These are phyloP conservation scores for Waitea zeae DNA, from an alignment of 1,284 basidiomycete species.

Conservation along the genomic window DNA sequence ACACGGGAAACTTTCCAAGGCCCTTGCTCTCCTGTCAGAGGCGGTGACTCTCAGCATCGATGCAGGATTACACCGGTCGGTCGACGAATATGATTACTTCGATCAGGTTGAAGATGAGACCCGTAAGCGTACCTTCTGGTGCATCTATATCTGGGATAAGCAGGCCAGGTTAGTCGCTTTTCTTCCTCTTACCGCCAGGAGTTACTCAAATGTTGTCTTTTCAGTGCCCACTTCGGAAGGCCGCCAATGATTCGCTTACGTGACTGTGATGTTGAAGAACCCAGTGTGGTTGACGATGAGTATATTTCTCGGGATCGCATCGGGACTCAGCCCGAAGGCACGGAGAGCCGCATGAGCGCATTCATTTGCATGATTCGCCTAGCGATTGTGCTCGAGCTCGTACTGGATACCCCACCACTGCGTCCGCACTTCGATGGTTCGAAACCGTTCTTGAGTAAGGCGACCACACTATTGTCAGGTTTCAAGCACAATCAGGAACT, in stretches of 20 bases:
- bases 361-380: slow-evolving; percentile 63
- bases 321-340: slow-evolving; percentile 47
- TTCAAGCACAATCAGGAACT: slow-evolving; percentile 43
- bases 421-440: slow-evolving; percentile 30
- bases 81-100: slow-evolving; percentile 80
- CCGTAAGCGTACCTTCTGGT: slow-evolving; percentile 85
- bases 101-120: slow-evolving; percentile 78
- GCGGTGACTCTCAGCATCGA: slow-evolving; percentile 74
- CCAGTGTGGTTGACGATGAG: slow-evolving; percentile 75
- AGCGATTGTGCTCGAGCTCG: slow-evolving; percentile 70
- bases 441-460: slow-evolving; percentile 43
- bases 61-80: slow-evolving; percentile 71
- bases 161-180: no score
- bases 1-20: slow-evolving; percentile 72
- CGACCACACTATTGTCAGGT: slow-evolving; percentile 35
- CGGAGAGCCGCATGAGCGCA: slow-evolving; percentile 59
- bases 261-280: slow-evolving; percentile 78
- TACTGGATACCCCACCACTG: slow-evolving; percentile 53
- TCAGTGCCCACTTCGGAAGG: slow-evolving; percentile 70
- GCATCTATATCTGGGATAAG: slow-evolving; percentile 88
- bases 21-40: slow-evolving; percentile 70
- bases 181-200: no score
- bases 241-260: slow-evolving; percentile 71
- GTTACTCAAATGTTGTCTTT: no score
- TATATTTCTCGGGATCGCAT: slow-evolving; percentile 61